Conservation (phyloP, 306 rosid species). For the Vigna nakashimae region DNA sequence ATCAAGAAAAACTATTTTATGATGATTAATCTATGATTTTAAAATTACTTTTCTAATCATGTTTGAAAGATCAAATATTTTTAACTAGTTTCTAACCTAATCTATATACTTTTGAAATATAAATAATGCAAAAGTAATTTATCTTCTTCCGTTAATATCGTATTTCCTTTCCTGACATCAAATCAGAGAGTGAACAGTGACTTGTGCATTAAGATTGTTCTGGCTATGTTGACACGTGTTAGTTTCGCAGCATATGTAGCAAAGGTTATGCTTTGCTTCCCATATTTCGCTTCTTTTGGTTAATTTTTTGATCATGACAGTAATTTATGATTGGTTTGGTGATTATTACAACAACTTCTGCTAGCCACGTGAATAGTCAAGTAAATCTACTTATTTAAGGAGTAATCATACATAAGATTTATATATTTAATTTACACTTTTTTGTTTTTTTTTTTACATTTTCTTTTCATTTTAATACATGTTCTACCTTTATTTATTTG, state of each 20-base stretch:
- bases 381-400: neutral
- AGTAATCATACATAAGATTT: no score
- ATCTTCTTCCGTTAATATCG: no score
- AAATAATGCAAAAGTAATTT: no score
- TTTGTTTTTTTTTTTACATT: no score
- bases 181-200: neutral
- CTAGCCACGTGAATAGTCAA: neutral
- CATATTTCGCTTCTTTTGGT: neutral
- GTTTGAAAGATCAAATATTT: no score
- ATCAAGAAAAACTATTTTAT: no score
- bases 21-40: neutral
- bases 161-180: neutral
- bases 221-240: neutral
- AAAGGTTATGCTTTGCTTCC: neutral
- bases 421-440: no score
- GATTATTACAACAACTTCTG: neutral
- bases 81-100: no score
- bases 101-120: no score
- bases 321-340: neutral
- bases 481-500: no score
- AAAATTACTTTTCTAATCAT: no score
- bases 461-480: no score
- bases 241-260: neutral
- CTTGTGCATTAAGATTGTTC: neutral
- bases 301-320: neutral